phyloP scores from a whole-genome alignment of 805 yeast species.

The Priceomyces castillae region DNA sequence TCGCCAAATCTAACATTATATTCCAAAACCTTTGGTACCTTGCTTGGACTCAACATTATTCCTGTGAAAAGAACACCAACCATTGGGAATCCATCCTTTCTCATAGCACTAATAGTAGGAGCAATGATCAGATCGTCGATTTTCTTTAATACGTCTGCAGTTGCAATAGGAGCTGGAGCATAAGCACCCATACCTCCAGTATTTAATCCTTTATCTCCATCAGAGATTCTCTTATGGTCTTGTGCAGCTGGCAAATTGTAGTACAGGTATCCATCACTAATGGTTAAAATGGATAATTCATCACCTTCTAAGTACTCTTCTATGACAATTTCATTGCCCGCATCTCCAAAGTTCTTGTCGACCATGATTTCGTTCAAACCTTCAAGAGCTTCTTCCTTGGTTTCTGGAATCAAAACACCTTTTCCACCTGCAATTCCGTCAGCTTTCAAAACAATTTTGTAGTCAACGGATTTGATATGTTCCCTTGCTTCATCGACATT shows the following conservation, averaged over 20 bases:
- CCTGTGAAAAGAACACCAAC: constrained; percentile 96
- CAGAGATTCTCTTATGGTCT: constrained; percentile 94
- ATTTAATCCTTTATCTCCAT: constrained; percentile 90
- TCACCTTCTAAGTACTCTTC: constrained; percentile 97
- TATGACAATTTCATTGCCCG: constrained; percentile 90
- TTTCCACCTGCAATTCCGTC: constrained; percentile 99
- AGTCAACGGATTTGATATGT: constrained; percentile 62
- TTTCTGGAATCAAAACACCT: constrained; percentile 91
- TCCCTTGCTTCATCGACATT: constrained; percentile 70
- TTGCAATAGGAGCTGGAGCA: constrained; percentile 96
- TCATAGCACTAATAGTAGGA: constrained; percentile 95
- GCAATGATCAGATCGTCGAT: constrained; percentile 75
- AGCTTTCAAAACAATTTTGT: constrained; percentile 89
- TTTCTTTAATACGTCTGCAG: constrained; percentile 64
- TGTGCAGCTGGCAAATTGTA: constrained; percentile 95
- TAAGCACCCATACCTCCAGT: constrained; percentile 99
- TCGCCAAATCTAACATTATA: constrained; percentile 98
- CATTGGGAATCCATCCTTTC: constrained; percentile 92
- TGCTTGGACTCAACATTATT: constrained; percentile 74
- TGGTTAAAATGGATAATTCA: constrained; percentile 87
- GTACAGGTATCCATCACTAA: constrained; percentile 90
- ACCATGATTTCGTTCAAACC: constrained; percentile 90
- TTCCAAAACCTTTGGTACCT: constrained; percentile 92
- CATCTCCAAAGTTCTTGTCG: constrained; percentile 81
- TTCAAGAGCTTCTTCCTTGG: constrained; percentile 76